These are phyloP conservation scores for Serpula lacrymans DNA, from an alignment of 768 basidiomycete genomes.

Conservation along the genomic window DNA sequence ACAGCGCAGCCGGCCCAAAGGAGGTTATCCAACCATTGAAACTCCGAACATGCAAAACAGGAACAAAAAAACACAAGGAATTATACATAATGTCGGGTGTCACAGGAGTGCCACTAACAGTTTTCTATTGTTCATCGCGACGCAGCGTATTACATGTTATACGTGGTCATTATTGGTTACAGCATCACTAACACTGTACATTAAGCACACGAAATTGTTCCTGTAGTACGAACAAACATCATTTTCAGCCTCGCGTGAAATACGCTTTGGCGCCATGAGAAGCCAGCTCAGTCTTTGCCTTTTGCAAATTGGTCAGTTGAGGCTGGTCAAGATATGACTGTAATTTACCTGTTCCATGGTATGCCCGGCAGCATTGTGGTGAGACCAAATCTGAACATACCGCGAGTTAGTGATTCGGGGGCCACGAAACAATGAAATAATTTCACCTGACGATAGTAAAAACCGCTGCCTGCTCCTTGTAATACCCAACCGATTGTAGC, in stretches of 20 bases:
- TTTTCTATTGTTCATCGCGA: no score
- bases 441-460: constrained; percentile 74
- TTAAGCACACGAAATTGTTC: no score
- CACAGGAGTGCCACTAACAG: no score
- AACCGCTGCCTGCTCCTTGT: constrained; percentile 79
- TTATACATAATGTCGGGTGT: no score
- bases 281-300: constrained; percentile 85
- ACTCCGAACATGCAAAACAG: constrained; percentile 44
- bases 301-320: constrained; percentile 13
- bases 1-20: constrained; percentile 17
- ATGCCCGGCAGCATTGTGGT: constrained; percentile 82
- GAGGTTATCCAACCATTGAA: constrained; percentile 29
- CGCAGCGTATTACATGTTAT: no score
- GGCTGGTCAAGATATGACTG: neutral
- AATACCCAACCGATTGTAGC: constrained; percentile 85
- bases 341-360: constrained; percentile 74
- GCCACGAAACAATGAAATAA: constrained; percentile 10
- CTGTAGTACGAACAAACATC: constrained; percentile 3
- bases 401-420: constrained; percentile 8
- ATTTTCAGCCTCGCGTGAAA: constrained; percentile 71
- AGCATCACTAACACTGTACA: neutral
- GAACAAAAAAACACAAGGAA: no score
- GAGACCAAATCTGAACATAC: constrained; percentile 60
- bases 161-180: no score
- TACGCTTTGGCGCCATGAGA: constrained; percentile 85